Evolutionary conservation across 805 yeast species (phyloP).

Genomic region (Candida sithepensis): DNA sequence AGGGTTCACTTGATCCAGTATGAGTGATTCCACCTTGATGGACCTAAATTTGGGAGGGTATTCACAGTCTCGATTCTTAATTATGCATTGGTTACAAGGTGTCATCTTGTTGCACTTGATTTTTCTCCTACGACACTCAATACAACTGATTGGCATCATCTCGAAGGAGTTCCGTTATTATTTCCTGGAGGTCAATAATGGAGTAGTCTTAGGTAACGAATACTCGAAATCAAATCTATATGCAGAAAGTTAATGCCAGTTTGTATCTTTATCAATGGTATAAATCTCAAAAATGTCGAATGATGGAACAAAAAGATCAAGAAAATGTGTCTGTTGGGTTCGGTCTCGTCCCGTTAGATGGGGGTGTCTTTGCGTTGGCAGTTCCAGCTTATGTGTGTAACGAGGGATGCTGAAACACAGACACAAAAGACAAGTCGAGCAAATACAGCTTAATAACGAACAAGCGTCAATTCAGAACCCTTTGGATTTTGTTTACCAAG

Average conservation of each 20-base stretch:
- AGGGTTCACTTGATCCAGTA: constrained; percentile 10
- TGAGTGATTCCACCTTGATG: constrained; percentile 30
- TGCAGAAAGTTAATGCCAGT: background rate
- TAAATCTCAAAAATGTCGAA: background rate
- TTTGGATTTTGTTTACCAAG: no score
- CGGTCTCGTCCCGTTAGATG: background rate
- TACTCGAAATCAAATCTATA: background rate
- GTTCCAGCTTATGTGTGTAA: no score
- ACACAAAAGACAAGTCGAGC: no score
- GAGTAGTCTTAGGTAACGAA: background rate
- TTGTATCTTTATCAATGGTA: background rate
- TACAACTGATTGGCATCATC: constrained; percentile 33
- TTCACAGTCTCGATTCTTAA: constrained; percentile 37
- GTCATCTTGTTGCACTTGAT: constrained; percentile 33
- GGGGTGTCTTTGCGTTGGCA: no score
- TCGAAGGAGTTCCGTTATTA: constrained; percentile 6
- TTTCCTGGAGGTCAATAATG: background rate
- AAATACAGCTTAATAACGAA: no score
- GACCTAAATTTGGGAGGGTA: constrained; percentile 47
- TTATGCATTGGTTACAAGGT: constrained; percentile 45
- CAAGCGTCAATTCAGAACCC: no score
- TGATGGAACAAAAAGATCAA: background rate
- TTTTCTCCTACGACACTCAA: constrained; percentile 34
- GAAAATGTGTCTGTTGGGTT: background rate
- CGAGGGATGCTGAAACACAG: no score